Base-by-base conservation (phyloP, 345 rosid genomes). In the Murraya paniculata region DNA sequence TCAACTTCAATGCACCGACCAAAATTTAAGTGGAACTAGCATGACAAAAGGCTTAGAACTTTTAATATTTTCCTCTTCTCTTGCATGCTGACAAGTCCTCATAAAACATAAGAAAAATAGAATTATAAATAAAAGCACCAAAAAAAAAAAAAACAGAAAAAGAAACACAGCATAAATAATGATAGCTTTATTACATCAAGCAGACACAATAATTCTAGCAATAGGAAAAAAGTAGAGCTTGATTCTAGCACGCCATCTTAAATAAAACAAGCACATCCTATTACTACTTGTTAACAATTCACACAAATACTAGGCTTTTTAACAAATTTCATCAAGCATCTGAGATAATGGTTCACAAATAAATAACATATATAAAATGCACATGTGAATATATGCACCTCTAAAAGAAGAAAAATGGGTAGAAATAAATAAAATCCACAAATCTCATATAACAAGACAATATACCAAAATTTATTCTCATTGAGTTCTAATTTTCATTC, bases 1-100 rank as follows among this genome's bases (percentile, higher is more conserved):
- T 38, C 41, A 38, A 38, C 8, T 38, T 38, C 10, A 38, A 8
- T 38, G 11, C 10, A 38, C 2, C 7, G 41, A 2, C 10, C 9
- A 38, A 38, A 38, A 38, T 38, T n/a, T n/a, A 38, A 38, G 41
- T 38, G 41, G 41, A 38, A 38, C 41, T 38, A 38, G 9, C 3
- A 3, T 31, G 33, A 38, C 41, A 8, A 0, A 38, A 38, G 10
- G 41, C 41, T 38, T 38, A 8, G 11, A 38, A 38, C 8, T 38
- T 38, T 38, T 38, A 2, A 38, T 38, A 38, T 31, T 88, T 79
- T 93, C 94, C 69, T 88, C 90, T 82, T 91, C 95, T 77, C 91
- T 91, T 28, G 92, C 93, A 82, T 91, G 94, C 87, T 85, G 89
- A 81, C 89, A 84, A 81, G 87, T 88, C 82, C 90, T 85, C 93